A percentile compares a stretch with the other conserved stretches of the same genome.
Evolutionary conservation across 495 filamentous ascomycete species (phyloP).

Genomic region (Penicillium longicatenatum): DNA sequence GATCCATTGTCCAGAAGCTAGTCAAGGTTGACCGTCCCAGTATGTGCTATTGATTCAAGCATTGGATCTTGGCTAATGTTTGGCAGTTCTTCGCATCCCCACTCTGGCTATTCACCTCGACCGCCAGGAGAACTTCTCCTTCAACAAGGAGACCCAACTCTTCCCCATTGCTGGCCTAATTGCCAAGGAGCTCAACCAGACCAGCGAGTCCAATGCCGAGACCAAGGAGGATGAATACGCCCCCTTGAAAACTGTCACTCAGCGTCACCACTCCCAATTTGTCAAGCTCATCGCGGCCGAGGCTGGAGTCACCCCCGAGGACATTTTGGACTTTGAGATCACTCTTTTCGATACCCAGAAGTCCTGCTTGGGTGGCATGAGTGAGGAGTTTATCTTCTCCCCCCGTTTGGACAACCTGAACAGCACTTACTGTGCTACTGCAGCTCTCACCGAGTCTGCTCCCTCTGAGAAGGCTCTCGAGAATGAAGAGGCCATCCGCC

Average conservation of each 20-base stretch:
- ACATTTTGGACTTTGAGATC: conserved; percentile 92
- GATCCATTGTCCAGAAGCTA: conserved; percentile 78
- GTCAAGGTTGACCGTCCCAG: conserved; percentile 88
- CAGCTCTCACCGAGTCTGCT: conserved; percentile 81
- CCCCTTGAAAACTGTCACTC: conserved; percentile 72
- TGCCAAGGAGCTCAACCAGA: conserved; percentile 82
- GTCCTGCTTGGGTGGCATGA: conserved; percentile 82
- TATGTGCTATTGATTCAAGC: conserved; percentile 27
- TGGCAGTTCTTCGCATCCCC: conserved; percentile 76
- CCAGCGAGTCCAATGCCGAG: conserved; percentile 45
- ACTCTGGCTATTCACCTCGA: conserved; percentile 93
- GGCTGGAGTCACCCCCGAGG: conserved; percentile 63
- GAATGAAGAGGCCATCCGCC: conserved; percentile 76
- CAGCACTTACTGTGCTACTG: conserved; percentile 88
- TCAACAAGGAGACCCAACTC: conserved; percentile 96
- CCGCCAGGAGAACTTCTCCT: conserved; percentile 77
- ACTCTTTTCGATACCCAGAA: conserved; percentile 95
- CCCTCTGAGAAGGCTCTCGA: conserved; percentile 61
- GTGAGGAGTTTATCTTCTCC: conserved; percentile 93
- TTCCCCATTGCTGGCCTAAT: conserved; percentile 90
- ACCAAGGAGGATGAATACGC: conserved; percentile 51
- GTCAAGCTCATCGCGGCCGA: conserved; percentile 84
- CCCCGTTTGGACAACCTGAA: conserved; percentile 90
- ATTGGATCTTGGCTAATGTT: conserved; percentile 3
- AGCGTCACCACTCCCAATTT: conserved; percentile 88